phyloP scores from a whole-genome alignment of 2,329 filamentous ascomycete genomes.

The Epichloe coenophiala region DNA sequence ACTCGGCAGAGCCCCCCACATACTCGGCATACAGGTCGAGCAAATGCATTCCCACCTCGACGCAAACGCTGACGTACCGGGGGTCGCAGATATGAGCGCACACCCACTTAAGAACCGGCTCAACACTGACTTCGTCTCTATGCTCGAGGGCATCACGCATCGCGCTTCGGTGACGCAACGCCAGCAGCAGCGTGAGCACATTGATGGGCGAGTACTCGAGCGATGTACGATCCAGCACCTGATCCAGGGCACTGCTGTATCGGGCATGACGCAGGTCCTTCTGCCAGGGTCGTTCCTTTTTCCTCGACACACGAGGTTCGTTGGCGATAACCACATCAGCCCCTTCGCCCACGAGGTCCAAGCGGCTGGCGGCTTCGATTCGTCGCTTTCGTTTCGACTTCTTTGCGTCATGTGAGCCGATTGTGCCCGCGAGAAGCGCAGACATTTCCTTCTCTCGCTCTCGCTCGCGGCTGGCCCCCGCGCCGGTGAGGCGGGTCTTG shows the following conservation, averaged over 20 bases:
- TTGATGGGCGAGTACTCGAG: constrained; percentile 45
- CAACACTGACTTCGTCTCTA: constrained; percentile 67
- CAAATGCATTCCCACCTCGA: constrained; percentile 70
- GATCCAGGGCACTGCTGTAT: constrained; percentile 67
- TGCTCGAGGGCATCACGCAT: constrained; percentile 66
- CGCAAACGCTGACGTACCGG: constrained; percentile 64
- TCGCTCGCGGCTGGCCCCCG: constrained; percentile 62
- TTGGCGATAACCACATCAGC: constrained; percentile 83
- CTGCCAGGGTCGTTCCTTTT: constrained; percentile 67
- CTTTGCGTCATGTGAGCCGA: constrained; percentile 64
- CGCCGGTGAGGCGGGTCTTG: constrained; percentile 73
- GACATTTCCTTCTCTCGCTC: constrained; percentile 78
- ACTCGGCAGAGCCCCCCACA: constrained; percentile 56
- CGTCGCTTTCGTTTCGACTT: constrained; percentile 54
- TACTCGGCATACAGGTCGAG: constrained; percentile 81
- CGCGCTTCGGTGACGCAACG: constrained; percentile 77
- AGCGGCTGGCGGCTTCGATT: constrained; percentile 32
- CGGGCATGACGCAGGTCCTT: constrained; percentile 62
- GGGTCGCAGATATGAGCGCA: constrained; percentile 71
- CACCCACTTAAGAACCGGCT: constrained; percentile 75
- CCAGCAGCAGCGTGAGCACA: constrained; percentile 65
- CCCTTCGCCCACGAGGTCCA: constrained; percentile 72
- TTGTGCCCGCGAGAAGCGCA: constrained; percentile 61
- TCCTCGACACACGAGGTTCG: constrained; percentile 34
- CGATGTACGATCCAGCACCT: constrained; percentile 46